Conservation (phyloP, 352 stramenopile species). For the Nothophytophthora sp. region DNA sequence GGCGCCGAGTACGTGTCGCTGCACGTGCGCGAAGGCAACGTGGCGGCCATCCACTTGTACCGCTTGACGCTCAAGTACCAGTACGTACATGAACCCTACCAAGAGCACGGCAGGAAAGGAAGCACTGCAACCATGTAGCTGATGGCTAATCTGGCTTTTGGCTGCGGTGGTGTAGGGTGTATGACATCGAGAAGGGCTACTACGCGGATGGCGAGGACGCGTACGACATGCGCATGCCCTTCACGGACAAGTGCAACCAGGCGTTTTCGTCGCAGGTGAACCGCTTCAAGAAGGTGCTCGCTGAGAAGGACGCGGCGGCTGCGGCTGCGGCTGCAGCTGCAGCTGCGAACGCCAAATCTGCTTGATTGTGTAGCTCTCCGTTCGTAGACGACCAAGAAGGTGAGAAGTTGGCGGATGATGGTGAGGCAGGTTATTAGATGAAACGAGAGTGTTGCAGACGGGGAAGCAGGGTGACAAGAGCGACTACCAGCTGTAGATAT, state of each 20-base stretch:
- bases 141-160: background rate
- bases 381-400: background rate
- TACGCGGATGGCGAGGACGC: conserved; percentile 99
- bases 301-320: conserved; percentile 58
- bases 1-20: conserved; percentile 98
- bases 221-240: conserved; percentile 98
- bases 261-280: conserved; percentile 85
- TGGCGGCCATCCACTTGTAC: conserved; percentile 99
- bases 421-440: conserved; percentile 21
- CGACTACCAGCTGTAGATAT: no score
- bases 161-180: conserved; percentile 68
- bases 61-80: conserved; percentile 97
- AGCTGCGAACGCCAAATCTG: conserved; percentile 19
- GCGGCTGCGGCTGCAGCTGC: conserved; percentile 24
- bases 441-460: no score
- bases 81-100: no score
- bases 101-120: no score
- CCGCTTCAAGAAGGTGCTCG: conserved; percentile 80
- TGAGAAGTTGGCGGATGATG: background rate
- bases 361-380: conserved; percentile 11
- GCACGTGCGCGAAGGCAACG: conserved; percentile 98
- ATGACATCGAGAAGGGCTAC: conserved; percentile 99
- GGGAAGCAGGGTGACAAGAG: no score
- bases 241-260: conserved; percentile 90
- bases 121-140: no score